Evolutionary conservation across 2,329 filamentous ascomycete genomes (phyloP).

Genomic region (Sporothrix phasma): DNA sequence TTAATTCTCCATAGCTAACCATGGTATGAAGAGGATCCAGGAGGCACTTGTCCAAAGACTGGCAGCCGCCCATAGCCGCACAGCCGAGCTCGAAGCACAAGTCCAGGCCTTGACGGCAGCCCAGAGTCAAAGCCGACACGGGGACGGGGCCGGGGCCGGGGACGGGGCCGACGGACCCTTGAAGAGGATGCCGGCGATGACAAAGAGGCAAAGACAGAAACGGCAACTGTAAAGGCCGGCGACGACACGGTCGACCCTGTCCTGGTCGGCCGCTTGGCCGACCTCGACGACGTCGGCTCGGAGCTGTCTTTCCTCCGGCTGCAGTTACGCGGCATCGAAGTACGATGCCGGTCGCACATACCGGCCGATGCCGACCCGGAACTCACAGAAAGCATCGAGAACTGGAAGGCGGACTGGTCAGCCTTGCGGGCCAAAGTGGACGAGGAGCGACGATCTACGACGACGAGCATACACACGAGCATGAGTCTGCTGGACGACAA

Average conservation of each 20-base stretch:
- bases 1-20: not conserved
- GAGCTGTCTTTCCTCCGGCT: conserved; percentile 53
- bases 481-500: not conserved
- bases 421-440: conserved; percentile 25
- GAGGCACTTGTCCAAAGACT: conserved; percentile 37
- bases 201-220: not conserved
- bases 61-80: conserved; percentile 30
- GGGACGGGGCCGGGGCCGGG: not conserved
- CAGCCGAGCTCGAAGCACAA: conserved; percentile 50
- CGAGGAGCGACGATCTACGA: conserved; percentile 11
- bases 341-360: conserved; percentile 41
- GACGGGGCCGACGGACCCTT: not conserved
- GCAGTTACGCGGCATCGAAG: conserved; percentile 52
- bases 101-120: conserved; percentile 39
- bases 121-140: not conserved
- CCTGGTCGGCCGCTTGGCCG: not conserved
- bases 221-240: not conserved
- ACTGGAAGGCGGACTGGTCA: conserved; percentile 53
- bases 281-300: conserved; percentile 44
- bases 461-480: not conserved
- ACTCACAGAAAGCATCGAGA: conserved; percentile 47
- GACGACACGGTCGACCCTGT: not conserved
- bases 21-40: conserved; percentile 28
- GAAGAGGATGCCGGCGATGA: not conserved
- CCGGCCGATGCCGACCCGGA: conserved; percentile 42